Percentiles rank a stretch among this genome's conserved stretches.
phyloP scores from a whole-genome alignment of 208 protist species.

The Trypanosomatidae sp. region DNA sequence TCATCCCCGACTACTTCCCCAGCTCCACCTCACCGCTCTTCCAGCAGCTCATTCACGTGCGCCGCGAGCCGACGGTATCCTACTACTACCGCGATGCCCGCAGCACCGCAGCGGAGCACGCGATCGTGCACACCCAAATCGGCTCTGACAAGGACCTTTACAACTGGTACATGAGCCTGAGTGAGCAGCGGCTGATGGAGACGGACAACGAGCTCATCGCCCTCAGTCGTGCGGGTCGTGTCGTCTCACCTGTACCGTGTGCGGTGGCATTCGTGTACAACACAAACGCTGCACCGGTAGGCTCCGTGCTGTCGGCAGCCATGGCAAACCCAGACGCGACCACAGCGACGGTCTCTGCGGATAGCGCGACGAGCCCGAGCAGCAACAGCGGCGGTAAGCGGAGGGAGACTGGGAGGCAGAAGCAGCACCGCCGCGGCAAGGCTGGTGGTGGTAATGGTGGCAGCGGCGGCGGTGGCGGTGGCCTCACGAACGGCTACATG shows the following conservation, averaged over 20 bases:
- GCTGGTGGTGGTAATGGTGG: not conserved
- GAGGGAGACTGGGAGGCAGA: slow-evolving; percentile 2
- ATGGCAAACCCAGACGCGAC: not conserved
- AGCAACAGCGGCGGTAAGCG: not conserved
- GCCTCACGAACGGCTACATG: slow-evolving; percentile 20
- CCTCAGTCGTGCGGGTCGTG: slow-evolving; percentile 41
- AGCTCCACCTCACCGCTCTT: slow-evolving; percentile 42
- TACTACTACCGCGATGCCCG: slow-evolving; percentile 51
- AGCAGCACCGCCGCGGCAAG: slow-evolving; percentile 9
- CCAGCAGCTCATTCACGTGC: slow-evolving; percentile 47
- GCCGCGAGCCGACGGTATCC: slow-evolving; percentile 34
- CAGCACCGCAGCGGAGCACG: slow-evolving; percentile 24
- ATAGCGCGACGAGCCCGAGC: too few relatives aligned
- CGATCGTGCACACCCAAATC: slow-evolving; percentile 20
- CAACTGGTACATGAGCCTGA: slow-evolving; percentile 62
- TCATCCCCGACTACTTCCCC: slow-evolving; percentile 69
- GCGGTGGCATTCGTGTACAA: slow-evolving; percentile 62
- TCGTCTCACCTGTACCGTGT: slow-evolving; percentile 61
- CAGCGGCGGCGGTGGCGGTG: too few relatives aligned
- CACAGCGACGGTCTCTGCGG: too few relatives aligned
- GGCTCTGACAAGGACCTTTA: slow-evolving; percentile 49
- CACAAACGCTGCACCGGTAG: not conserved
- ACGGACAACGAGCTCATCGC: slow-evolving; percentile 61
- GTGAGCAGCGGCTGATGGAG: slow-evolving; percentile 56
- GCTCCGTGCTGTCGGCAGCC: not conserved